Base-by-base conservation (phyloP, 768 basidiomycete genomes). In the Candolleomyces eurysporus region DNA sequence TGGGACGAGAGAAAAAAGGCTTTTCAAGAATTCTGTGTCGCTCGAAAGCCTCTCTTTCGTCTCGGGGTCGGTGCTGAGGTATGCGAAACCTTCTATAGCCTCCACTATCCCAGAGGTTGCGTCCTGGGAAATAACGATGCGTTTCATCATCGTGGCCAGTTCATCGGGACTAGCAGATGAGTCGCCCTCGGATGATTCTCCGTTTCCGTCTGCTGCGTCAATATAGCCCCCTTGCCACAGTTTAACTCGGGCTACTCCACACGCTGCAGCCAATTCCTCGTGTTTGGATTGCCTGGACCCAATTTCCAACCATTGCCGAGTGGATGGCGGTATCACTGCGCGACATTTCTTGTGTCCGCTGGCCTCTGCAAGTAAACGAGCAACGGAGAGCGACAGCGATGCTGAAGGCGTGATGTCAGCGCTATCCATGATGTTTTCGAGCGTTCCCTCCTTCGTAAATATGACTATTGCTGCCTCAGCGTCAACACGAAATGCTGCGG, bases 401-500 rank as follows among this genome's bases (percentile, higher is more conserved):
- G 76, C 66, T 4, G 80, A 79, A 2, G 84, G 77, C 49, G 76
- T 77, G n/a, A 91, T 73, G 62, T 96, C 93, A 26, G 88, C 80
- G 14, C 81, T 80, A 67, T 94, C 92, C 68, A 85, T 79, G 56
- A 94, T 73, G 49, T 81, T 80, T 43, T 90, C 86, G 36, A 88
- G 66, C 16, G 89, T 71, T 4, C 85, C 87, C 61, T 91, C 88
- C 54, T 80, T 77, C 42, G 76, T 72, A 60, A 94, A 86, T 57
- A 96, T 84, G 22, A 78, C 66, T 10, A 86, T 78, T 10, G 91
- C 93, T 1, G 85, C 76, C 56, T 81, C 75, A 73, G 86, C 82
- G 65, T 93, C 91, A n/a, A 94, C 85, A 69, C 94, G 91, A 68
- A 94, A 92, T 19, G 96, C 76, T 0, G 91, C 91, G 19, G 82